phyloP scores from a whole-genome alignment of 192 early-diverging fungal species.

The Dissophora globulifera region DNA sequence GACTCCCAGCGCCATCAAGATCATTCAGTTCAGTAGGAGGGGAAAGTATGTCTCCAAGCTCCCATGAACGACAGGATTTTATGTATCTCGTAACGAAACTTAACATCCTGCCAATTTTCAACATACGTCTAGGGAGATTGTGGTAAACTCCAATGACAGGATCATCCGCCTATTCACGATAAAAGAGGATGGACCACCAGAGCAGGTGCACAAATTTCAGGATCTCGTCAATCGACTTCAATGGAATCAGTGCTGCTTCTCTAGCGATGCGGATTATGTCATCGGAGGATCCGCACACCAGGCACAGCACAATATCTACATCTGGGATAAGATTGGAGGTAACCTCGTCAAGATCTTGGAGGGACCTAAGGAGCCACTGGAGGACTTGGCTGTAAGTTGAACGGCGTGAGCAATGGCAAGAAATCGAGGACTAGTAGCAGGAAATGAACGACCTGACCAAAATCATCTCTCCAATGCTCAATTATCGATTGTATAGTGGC shows the following conservation, averaged over 20 bases:
- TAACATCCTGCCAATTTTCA: no score
- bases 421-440: no score
- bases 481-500: constrained; percentile 84
- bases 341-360: constrained; percentile 92
- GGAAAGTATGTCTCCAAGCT: constrained; percentile 72
- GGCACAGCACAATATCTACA: constrained; percentile 93
- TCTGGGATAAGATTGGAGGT: constrained; percentile 88
- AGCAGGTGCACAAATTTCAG: constrained; percentile 77
- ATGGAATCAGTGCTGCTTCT: constrained; percentile 92
- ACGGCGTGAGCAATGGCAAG: no score
- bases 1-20: constrained; percentile 63
- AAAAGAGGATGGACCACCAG: constrained; percentile 55
- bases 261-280: constrained; percentile 89
- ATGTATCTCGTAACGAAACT: no score
- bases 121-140: constrained; percentile 80
- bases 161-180: constrained; percentile 77
- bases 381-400: constrained; percentile 81
- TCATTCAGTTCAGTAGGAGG: constrained; percentile 71
- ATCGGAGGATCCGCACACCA: constrained; percentile 87
- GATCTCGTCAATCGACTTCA: constrained; percentile 91
- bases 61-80: no score
- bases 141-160: constrained; percentile 84
- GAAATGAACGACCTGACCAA: no score
- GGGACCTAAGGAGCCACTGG: constrained; percentile 84
- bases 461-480: no score